Base-by-base conservation (phyloP, 2,329 filamentous ascomycete species). In the Neoscytalidium dimidiatum region DNA sequence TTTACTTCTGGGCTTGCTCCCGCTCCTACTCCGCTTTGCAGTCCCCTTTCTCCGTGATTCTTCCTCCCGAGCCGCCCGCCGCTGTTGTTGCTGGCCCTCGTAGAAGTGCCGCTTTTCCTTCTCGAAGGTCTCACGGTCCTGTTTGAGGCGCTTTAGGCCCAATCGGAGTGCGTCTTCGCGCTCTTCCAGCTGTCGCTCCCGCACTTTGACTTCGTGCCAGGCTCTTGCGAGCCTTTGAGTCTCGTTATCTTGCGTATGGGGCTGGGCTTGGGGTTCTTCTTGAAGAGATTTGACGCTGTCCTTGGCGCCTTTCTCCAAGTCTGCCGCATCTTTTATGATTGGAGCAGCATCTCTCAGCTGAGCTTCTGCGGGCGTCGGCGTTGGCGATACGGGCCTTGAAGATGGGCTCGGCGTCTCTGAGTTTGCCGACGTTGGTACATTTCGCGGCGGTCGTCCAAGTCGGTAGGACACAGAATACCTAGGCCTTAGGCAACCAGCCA, bases 91-190 rank as follows among this genome's bases (percentile, higher is more conserved):
- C 19, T 43, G 29, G 23, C 38, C 38, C 13, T 56, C 35, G 9
- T 29, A 21, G 19, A 46, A 29, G 2, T 23, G 48, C 4, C 35
- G 28, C 38, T 33, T 43, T 38, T 64, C 61, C 61, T 13, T 56
- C 19, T 64, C 61, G 35, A 64, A 44, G 26, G 23, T 49, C 8
- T 44, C 61, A 13, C 61, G 61, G 17, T 64, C 61, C 26, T 64
- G 49, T 2, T 31, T 38, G 8, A 64, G 61, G 17, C 38, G 61
- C 31, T 44, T 43, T 31, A 44, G 48, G 8, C 49, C 49, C 5
- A 26, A 26, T 29, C 31, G 44, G n/a, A 64, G 49, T 2, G 31
- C 35, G n/a, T 64, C 61, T 46, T 64, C 61, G 6, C 35, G 35
- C 8, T n/a, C 29, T 8, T 53, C 23, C 1, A 64, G 49, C 1